Evolutionary conservation across 768 basidiomycete genomes (phyloP).

Genomic region (Exidia glandulosa): DNA sequence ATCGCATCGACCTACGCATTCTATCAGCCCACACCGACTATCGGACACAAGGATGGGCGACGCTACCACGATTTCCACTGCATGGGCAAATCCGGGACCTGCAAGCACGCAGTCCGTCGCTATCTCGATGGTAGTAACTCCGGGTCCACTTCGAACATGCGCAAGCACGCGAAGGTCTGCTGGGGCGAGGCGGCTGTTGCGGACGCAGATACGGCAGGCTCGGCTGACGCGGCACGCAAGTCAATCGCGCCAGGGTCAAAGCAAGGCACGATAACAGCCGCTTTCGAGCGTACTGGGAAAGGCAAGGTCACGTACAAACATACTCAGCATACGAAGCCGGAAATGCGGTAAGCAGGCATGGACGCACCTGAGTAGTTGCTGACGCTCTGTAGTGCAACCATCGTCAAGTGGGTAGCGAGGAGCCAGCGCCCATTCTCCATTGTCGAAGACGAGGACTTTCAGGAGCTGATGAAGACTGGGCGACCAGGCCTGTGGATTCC

Average conservation of each 20-base stretch:
- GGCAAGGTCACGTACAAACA: constrained; percentile 21
- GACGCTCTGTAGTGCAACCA: constrained; percentile 14
- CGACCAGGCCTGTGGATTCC: constrained; percentile 26
- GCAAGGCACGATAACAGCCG: constrained; percentile 14
- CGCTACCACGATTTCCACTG: too few relatives aligned
- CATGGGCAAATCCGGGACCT: constrained; percentile 17
- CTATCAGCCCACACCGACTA: too few relatives aligned
- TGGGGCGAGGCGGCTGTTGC: constrained; percentile 21
- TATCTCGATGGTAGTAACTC: constrained; percentile 18
- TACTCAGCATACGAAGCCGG: constrained; percentile 13
- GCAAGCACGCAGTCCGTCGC: constrained; percentile 19
- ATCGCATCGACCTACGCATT: too few relatives aligned
- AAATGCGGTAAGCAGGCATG: constrained; percentile 13
- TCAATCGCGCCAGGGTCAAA: not conserved
- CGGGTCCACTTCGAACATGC: constrained; percentile 19
- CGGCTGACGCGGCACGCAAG: not conserved
- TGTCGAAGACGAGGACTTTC: constrained; percentile 23
- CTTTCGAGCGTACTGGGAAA: constrained; percentile 18
- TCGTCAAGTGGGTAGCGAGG: constrained; percentile 26
- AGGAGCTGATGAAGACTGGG: constrained; percentile 21
- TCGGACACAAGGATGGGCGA: too few relatives aligned
- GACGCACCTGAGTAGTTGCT: not conserved
- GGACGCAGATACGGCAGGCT: constrained; percentile 4
- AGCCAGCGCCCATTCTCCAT: constrained; percentile 23
- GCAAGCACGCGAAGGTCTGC: constrained; percentile 19